Evolutionary conservation across 2,329 filamentous ascomycete species (phyloP), one percentile per base, ranked within the genome.

Genomic region (Alternaria postmessia): DNA sequence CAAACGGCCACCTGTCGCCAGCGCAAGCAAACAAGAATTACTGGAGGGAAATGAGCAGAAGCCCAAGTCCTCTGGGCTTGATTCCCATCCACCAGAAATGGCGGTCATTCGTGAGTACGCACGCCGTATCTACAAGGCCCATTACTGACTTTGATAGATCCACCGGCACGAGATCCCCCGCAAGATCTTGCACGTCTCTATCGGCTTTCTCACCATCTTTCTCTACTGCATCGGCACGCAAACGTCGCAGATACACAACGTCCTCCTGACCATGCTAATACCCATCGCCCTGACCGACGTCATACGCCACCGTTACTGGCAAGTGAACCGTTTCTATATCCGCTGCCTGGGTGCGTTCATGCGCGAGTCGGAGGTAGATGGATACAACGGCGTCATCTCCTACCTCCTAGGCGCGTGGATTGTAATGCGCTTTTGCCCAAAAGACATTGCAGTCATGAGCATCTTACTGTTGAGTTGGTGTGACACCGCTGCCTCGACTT

Each of bases 131-230:
- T 22, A 38, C 57, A 4, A 11, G 18, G 14, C 14, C 39, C 7
- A 42, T 22, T 44, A 16, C 59, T 75, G 61, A 75, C 64, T 59
- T 18, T n/a, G 14, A 43, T 59, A 81, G 79, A 78, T 86, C 64
- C 95, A 99, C 85, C 93, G 93, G 72, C 94, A 99, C 80, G 95
- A 99, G 81, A 94, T 99, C 54, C 95, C 95, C 9, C 90, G 95
- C 71, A 99, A 99, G 80, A 83, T 89, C 41, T 85, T 99, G 38
- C 95, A 99, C 78, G 92, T 98, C 58, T 97, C 94, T 48, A 99
- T 99, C 75, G 95, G 95, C 55, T 98, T 98, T 81, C 85, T 98
- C 62, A 93, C 94, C 20, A 86, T 97, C 46, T 91, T 90, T 82
- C 86, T 98, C 38, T 99, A 98, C 79, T 84, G 88, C 51, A 88